Percentiles rank a stretch among this genome's conserved stretches.
These are phyloP conservation scores for Cinnamomum micranthum DNA, from an alignment of 164 flowering plant species.

Conservation along the genomic window DNA sequence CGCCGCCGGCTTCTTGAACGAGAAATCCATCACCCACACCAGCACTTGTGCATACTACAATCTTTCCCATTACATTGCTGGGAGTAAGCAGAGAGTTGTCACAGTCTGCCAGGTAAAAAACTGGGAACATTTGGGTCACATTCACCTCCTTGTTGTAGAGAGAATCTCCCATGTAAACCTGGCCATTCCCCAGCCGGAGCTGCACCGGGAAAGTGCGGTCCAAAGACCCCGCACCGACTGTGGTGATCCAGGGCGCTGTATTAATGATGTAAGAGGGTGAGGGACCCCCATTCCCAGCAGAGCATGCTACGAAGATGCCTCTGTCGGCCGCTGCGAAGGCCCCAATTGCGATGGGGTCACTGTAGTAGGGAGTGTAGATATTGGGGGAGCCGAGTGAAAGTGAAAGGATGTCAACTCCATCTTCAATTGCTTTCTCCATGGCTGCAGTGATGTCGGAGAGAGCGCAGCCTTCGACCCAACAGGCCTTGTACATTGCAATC, in stretches of 20 bases:
- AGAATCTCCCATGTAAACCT: not conserved
- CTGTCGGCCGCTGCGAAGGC: slow-evolving; percentile 2
- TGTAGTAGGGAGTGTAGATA: not conserved
- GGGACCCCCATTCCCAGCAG: slow-evolving; percentile 10
- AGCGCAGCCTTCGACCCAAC: not conserved
- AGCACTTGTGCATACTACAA: not conserved
- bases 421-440: slow-evolving; percentile 10
- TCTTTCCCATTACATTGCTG: slow-evolving; percentile 13
- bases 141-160: slow-evolving; percentile 2
- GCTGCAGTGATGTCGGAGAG: slow-evolving; percentile 5
- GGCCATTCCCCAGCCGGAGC: slow-evolving; percentile 1
- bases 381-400: not conserved
- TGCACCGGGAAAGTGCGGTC: slow-evolving; percentile 1
- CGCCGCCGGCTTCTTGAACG: slow-evolving; percentile 9
- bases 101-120: not conserved
- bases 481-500: slow-evolving; percentile 8
- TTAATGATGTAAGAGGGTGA: not conserved
- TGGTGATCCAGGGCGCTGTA: slow-evolving; percentile 11
- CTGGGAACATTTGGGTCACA: not conserved
- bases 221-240: slow-evolving; percentile 12
- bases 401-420: slow-evolving; percentile 11
- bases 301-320: slow-evolving; percentile 10
- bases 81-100: not conserved
- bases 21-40: not conserved
- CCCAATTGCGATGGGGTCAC: slow-evolving; percentile 1